Conservation (phyloP, 2,329 filamentous ascomycete species). For the Epichloe hybrida region DNA sequence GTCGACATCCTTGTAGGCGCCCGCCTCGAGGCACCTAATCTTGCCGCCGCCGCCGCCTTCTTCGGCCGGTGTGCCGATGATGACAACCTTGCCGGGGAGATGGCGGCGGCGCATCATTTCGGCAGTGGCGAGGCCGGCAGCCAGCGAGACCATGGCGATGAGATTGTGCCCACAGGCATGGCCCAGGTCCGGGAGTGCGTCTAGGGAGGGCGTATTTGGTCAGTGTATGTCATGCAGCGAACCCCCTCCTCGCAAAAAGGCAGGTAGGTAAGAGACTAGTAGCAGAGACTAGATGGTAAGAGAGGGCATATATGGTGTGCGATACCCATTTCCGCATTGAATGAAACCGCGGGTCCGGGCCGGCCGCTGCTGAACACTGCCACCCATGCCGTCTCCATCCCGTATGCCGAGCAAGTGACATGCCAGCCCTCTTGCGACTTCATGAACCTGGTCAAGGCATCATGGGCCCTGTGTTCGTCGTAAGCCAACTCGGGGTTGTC, state of each 20-base stretch:
- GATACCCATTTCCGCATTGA: conserved; percentile 25
- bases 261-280: too few species aligned
- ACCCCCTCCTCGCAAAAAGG: too few species aligned
- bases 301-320: too few species aligned
- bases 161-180: conserved; percentile 44
- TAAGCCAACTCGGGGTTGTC: conserved; percentile 29
- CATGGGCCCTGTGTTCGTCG: conserved; percentile 28
- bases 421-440: conserved; percentile 20
- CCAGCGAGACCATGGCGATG: conserved; percentile 25
- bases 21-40: conserved; percentile 27
- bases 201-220: conserved; percentile 8
- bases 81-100: conserved; percentile 29
- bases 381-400: conserved; percentile 30
- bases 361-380: conserved; percentile 24
- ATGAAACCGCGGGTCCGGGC: conserved; percentile 24
- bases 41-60: conserved; percentile 32
- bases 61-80: conserved; percentile 38
- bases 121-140: conserved; percentile 32
- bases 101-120: conserved; percentile 25
- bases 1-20: conserved; percentile 19
- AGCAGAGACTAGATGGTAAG: not conserved
- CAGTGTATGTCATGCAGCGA: not conserved
- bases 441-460: conserved; percentile 24
- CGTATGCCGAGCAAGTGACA: conserved; percentile 26
- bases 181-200: conserved; percentile 30